phyloP scores from a whole-genome alignment of 129 eudicot genomes.

The Chrysanthemum seticuspe region DNA sequence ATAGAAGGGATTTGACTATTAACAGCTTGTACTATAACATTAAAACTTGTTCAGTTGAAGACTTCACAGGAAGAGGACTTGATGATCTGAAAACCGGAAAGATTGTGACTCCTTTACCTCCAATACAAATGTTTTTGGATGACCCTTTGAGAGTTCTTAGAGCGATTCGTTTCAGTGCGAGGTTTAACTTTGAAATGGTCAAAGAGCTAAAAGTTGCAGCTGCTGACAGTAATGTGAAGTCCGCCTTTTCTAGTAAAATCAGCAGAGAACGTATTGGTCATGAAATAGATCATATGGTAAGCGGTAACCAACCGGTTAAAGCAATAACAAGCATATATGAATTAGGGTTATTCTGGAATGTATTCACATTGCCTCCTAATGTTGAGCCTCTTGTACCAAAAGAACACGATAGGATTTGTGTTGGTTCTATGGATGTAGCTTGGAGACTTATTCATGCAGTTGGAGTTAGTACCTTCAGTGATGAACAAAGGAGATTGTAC shows the following conservation, averaged over 20 bases:
- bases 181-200: too few species aligned
- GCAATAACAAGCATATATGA: slow-evolving; percentile 60
- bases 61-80: too few species aligned
- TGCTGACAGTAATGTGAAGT: too few species aligned
- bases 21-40: too few species aligned
- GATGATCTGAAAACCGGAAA: too few species aligned
- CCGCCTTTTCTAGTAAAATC: too few species aligned
- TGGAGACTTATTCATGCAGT: slow-evolving; percentile 54
- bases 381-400: slow-evolving; percentile 49
- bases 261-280: slow-evolving; percentile 62
- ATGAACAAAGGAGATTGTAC: neutral
- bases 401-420: slow-evolving; percentile 35
- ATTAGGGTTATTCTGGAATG: slow-evolving; percentile 64
- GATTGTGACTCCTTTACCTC: too few species aligned
- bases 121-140: too few species aligned
- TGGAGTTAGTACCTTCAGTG: neutral
- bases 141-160: too few species aligned
- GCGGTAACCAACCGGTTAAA: slow-evolving; percentile 68
- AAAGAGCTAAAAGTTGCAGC: too few species aligned
- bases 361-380: slow-evolving; percentile 59
- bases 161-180: too few species aligned
- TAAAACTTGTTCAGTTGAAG: too few species aligned
- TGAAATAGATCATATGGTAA: slow-evolving; percentile 81
- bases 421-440: slow-evolving; percentile 57
- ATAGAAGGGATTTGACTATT: slow-evolving; percentile 47